phyloP scores from a whole-genome alignment of 2,329 filamentous ascomycete species.

The Trichoderma sp. region DNA sequence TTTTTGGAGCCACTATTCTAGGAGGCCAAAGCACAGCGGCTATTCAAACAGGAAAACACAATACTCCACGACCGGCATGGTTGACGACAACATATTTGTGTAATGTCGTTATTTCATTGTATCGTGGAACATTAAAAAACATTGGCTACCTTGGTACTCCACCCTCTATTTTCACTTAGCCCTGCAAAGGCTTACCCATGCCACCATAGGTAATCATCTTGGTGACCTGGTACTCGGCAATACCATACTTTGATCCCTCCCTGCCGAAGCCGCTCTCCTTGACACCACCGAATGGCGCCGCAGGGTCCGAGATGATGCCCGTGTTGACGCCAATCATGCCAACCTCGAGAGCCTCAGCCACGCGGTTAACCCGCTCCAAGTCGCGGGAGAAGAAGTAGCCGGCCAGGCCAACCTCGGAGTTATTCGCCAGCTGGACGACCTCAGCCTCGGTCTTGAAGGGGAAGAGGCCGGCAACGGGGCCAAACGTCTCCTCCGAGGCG shows the following conservation, averaged over 20 bases:
- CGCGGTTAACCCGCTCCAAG: constrained; percentile 55
- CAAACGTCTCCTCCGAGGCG: constrained; percentile 88
- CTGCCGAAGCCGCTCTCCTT: constrained; percentile 79
- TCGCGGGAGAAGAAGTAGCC: constrained; percentile 86
- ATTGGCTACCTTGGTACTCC: not conserved
- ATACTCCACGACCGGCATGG: not conserved
- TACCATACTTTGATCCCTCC: constrained; percentile 74
- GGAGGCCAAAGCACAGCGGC: not conserved
- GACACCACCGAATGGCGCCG: constrained; percentile 70
- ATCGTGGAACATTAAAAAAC: not conserved
- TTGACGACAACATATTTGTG: not conserved
- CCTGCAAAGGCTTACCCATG: constrained; percentile 54
- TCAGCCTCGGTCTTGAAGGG: constrained; percentile 85
- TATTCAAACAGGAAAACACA: not conserved
- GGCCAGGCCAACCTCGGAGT: constrained; percentile 79
- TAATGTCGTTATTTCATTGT: constrained; percentile 1
- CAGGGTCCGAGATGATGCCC: constrained; percentile 59
- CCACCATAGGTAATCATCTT: constrained; percentile 61
- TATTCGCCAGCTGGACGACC: constrained; percentile 79
- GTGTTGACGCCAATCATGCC: constrained; percentile 88
- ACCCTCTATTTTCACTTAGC: constrained; percentile 24
- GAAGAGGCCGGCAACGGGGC: constrained; percentile 87
- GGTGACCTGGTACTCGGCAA: constrained; percentile 70
- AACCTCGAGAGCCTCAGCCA: constrained; percentile 70
- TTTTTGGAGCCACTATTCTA: not conserved